Evolutionary conservation across 208 protist species (phyloP).

Genomic region (Novymonas esmeraldas): DNA sequence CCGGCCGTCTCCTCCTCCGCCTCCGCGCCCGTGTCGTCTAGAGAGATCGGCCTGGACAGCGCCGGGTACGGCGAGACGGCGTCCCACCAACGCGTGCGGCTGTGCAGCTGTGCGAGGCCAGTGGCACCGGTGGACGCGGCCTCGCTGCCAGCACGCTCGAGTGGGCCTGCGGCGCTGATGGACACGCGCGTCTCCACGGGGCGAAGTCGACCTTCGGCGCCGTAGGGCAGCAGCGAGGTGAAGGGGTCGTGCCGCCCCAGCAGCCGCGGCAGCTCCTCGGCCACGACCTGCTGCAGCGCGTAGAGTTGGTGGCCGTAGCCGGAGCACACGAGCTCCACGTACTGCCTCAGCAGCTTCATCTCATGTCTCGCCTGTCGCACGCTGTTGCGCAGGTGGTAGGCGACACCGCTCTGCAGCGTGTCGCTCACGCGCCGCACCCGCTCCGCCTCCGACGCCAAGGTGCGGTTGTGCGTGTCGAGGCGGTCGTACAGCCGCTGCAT

Average conservation of each 20-base stretch:
- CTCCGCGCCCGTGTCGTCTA: not conserved
- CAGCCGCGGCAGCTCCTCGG: constrained; percentile 20
- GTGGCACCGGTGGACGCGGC: too few relatives aligned
- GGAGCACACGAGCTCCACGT: constrained; percentile 41
- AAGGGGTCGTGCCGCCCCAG: constrained; percentile 7
- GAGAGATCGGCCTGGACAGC: not conserved
- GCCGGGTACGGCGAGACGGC: constrained; percentile 23
- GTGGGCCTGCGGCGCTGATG: not conserved
- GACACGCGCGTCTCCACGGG: constrained; percentile 24
- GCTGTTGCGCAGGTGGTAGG: constrained; percentile 37
- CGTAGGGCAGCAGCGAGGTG: constrained; percentile 25
- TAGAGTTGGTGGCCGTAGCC: constrained; percentile 39
- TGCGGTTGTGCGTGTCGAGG: constrained; percentile 24
- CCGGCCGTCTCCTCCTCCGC: not conserved
- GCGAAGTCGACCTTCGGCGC: constrained; percentile 15
- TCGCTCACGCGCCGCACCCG: constrained; percentile 22
- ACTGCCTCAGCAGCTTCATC: constrained; percentile 36
- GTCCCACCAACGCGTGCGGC: constrained; percentile 26
- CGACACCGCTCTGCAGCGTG: constrained; percentile 15
- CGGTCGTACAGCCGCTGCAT: constrained; percentile 39
- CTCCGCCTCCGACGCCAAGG: constrained; percentile 16
- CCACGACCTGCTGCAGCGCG: constrained; percentile 25
- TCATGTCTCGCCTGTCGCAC: constrained; percentile 45
- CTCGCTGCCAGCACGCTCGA: too few relatives aligned
- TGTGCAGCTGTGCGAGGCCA: constrained; percentile 15